A percentile compares a stretch with the other conserved stretches of the same genome.
These are phyloP conservation scores for Emydomyces testavorans DNA, from an alignment of 2,329 filamentous ascomycete species.

Conservation along the genomic window DNA sequence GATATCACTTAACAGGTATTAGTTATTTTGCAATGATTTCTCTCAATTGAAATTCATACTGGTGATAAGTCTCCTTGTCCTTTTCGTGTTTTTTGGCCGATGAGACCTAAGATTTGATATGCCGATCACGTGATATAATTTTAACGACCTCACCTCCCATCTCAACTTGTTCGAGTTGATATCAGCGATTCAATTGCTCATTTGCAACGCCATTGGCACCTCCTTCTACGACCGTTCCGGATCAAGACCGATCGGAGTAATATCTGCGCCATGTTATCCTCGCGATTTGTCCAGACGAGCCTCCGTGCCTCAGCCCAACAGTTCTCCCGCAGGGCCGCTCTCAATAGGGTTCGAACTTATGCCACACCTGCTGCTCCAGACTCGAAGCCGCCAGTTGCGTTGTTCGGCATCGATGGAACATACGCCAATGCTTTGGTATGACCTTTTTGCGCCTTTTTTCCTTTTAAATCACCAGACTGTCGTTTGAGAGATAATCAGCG, in stretches of 20 bases:
- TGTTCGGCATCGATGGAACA: slow-evolving; percentile 94
- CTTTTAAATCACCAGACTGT: no score
- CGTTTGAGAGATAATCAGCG: no score
- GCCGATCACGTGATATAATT: slow-evolving; percentile 5
- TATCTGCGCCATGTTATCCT: slow-evolving; percentile 42
- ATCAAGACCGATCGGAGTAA: slow-evolving; percentile 8
- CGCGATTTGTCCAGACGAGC: slow-evolving; percentile 46
- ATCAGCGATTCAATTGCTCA: slow-evolving; percentile 10
- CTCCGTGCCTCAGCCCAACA: slow-evolving; percentile 43
- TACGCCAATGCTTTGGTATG: slow-evolving; percentile 97
- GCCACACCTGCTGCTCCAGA: slow-evolving; percentile 53
- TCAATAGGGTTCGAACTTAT: slow-evolving; percentile 56
- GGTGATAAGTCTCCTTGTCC: background rate
- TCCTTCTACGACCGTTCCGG: background rate
- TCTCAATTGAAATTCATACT: background rate
- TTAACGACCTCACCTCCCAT: slow-evolving; percentile 12
- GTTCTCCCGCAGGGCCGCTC: slow-evolving; percentile 31
- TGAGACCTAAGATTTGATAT: background rate
- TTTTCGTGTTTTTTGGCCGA: background rate
- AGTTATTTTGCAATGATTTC: slow-evolving; percentile 3
- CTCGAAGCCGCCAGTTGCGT: slow-evolving; percentile 71
- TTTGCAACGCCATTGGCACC: slow-evolving; percentile 11
- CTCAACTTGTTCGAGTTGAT: slow-evolving; percentile 10
- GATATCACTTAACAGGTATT: slow-evolving; percentile 9
- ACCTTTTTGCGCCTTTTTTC: background rate